A percentile compares a stretch with the other conserved stretches of the same genome.
Conservation (phyloP, 73 alveolate genomes). For the Tetrahymena borealis region DNA sequence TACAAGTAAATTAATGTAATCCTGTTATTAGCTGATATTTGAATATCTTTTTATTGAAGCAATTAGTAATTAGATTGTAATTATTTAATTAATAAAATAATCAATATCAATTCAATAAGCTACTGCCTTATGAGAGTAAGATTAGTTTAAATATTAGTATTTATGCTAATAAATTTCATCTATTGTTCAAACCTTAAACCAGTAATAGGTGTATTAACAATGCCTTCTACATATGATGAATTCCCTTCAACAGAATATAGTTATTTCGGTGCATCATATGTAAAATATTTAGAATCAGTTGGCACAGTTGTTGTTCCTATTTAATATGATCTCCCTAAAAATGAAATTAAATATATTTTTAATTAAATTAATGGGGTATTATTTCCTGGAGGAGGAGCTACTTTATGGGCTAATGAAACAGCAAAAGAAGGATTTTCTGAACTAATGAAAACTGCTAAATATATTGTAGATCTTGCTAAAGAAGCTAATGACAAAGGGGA, state of each 20-base stretch:
- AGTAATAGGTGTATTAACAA: background rate
- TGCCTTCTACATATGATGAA: background rate
- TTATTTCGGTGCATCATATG: constrained; percentile 22
- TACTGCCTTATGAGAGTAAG: too few species aligned
- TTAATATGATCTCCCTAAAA: background rate
- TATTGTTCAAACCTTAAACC: background rate
- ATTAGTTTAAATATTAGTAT: too few species aligned
- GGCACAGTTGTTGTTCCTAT: constrained; percentile 56
- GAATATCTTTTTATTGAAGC: too few species aligned
- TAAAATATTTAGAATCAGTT: constrained; percentile 25
- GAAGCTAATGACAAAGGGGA: constrained; percentile 32
- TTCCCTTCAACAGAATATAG: background rate
- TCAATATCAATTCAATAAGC: too few species aligned
- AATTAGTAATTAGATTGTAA: too few species aligned
- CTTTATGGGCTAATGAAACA: background rate
- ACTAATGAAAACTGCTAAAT: background rate
- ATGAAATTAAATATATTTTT: background rate
- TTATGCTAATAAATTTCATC: background rate
- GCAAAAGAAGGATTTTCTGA: background rate
- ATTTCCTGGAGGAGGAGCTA: constrained; percentile 46
- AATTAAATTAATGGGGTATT: constrained; percentile 33
- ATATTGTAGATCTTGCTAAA: background rate
- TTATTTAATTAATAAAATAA: too few species aligned
- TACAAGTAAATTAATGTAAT: too few species aligned
- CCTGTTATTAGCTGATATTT: too few species aligned